Conservation (phyloP, 176 grass and related monocot genomes). For the Guadua angustifolia region DNA sequence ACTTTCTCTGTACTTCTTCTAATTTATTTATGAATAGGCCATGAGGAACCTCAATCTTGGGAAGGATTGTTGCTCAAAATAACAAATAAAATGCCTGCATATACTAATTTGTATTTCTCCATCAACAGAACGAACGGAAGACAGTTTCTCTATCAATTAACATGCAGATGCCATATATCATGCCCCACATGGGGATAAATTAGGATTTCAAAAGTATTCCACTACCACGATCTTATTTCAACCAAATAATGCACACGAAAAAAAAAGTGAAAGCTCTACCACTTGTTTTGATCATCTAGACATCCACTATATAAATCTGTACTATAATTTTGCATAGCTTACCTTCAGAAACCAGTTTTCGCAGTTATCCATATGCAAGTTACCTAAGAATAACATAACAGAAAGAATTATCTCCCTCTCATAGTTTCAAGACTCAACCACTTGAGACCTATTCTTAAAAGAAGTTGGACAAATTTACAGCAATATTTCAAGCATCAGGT, state of each 20-base stretch:
- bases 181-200: background rate
- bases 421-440: background rate
- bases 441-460: conserved; percentile 10
- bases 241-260: conserved; percentile 4
- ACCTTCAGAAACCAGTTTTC: conserved; percentile 11
- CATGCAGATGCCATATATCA: conserved; percentile 14
- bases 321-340: background rate
- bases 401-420: background rate
- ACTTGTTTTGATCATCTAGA: background rate
- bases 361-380: conserved; percentile 15
- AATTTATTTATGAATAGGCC: conserved; percentile 13
- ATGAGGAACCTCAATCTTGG: conserved; percentile 25
- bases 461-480: background rate
- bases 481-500: conserved; percentile 25
- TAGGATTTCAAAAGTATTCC: background rate
- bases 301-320: background rate
- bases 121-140: background rate
- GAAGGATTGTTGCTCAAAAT: background rate
- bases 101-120: conserved; percentile 8
- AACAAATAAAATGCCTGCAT: conserved; percentile 20
- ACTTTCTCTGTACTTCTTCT: conserved; percentile 17
- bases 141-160: background rate
- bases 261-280: background rate
- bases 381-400: background rate
- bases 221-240: background rate